Base-by-base conservation (phyloP, 129 eudicot genomes). In the Flaveria brownii region DNA sequence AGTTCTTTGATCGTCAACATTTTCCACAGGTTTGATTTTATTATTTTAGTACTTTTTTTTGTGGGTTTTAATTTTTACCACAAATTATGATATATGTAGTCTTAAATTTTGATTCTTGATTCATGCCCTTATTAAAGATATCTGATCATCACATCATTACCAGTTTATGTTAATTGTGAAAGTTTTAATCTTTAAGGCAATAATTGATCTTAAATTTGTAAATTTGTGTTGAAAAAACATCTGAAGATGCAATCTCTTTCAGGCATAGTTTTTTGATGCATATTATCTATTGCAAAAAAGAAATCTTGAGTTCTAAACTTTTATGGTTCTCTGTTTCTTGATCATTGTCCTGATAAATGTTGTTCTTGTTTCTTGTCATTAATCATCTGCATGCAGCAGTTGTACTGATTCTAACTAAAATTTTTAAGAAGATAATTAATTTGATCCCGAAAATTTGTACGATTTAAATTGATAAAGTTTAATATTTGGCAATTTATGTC, bases 1-100 rank as follows among this genome's bases (percentile, higher is more conserved):
- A 46, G 47, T 51, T 22, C 56, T 42, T 41, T 63, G 67, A 49
- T 72, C 64, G n/a, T 71, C 77, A 25, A 1, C 78, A 49, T 73
- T 72, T 80, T 13, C 55, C 46, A 46, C 84, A 80, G 84, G 80
- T 80, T 68, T 30, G 71, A 42, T 26, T 56, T 1, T 45, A 13
- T 55, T 67, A 36, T 1, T 30, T 61, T 20, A 5, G 10, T 13
- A 9, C 36, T 0, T 8, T 39, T 39, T 36, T 41, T n/a, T 16
- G 50, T 41, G 16, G 25, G 26, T 9, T 17, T 26, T 36, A 0
- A 1, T 2, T 39, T 66, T 39, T 65, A 28, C 6, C 46, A 22
- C 18, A 62, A 60, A 10, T 60, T 60, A 25, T 60, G 41, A 11
- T 16, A 64, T 14, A 16, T 30, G 0, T 63, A 14, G 43, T 63